Evolutionary conservation across 2,329 filamentous ascomycete genomes (phyloP), one percentile per base, ranked within the genome.

Genomic region (Diaporthe capsici): DNA sequence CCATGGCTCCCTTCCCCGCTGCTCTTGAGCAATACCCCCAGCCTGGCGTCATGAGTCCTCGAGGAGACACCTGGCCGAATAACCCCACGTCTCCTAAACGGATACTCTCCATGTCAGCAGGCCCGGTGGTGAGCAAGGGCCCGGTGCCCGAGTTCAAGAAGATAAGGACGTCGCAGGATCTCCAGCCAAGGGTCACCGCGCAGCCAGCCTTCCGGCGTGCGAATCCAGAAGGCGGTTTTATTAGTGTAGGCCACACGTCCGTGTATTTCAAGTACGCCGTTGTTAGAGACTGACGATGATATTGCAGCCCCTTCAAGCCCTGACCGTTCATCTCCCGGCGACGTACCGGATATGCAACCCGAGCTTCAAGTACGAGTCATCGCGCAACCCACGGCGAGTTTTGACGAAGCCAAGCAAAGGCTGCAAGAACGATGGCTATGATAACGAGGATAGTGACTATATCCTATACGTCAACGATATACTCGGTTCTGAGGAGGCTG

Each of bases 401-500:
- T 89, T 99, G 79, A 99, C 97, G 22, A 99, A 99, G 85, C 97
- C 97, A 10, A 98, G 97, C 90, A 99, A 99, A 86, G 97, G 97
- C 20, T 92, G 94, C 77, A 99, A 99, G 89, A 99, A 99, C 82
- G 97, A 99, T 86, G 97, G 97, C 5, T 99, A 97, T 82, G 97
- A 99, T 83, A 99, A 99, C 80, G 97, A 99, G 84, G 97, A 99
- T 80, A 98, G 97, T 84, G 97, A 99, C 83, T 99, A 99, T 83
- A 99, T 99, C 81, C 91, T 99, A 79, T 99, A 98, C 81, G 97
- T 99, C 81, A 99, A 99, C 84, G 97, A 99, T 83, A 99, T 99
- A 78, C 88, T 99, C 73, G 97, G 97, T 13, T 98, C 96, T 20
- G 97, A 99, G 85, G 97, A 99, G 84, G 96, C 96, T 77, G 97